Evolutionary conservation across 257 asterid genomes (phyloP).

Genomic region (Petrea volubilis): DNA sequence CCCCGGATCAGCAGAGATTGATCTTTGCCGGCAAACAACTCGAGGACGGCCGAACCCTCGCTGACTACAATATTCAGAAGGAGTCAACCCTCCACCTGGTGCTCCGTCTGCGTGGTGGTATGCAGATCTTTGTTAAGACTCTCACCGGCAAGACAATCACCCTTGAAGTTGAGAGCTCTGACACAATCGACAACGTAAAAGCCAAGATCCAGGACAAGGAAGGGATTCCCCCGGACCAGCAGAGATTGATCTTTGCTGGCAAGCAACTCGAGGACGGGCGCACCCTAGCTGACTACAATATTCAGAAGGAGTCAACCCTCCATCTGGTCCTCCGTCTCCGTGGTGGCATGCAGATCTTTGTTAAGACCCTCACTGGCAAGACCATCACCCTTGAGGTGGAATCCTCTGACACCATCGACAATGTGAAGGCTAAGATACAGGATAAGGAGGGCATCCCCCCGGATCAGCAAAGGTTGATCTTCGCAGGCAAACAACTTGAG

Average conservation of each 20-base stretch:
- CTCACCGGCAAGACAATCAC: conserved; percentile 36
- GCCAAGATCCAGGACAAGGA: conserved; percentile 37
- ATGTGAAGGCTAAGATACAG: conserved; percentile 46
- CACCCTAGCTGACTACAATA: conserved; percentile 32
- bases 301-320: conserved; percentile 40
- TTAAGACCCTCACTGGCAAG: conserved; percentile 44
- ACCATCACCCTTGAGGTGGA: conserved; percentile 52
- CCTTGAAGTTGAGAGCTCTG: conserved; percentile 31
- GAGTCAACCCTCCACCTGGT: conserved; percentile 41
- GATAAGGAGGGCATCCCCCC: conserved; percentile 56
- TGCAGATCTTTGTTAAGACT: conserved; percentile 46
- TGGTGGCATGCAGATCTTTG: conserved; percentile 43
- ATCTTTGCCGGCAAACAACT: conserved; percentile 41
- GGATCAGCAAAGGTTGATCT: conserved; percentile 49
- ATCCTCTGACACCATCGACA: conserved; percentile 49
- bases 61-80: conserved; percentile 37
- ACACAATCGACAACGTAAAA: conserved; percentile 30
- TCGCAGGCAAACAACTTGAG: conserved; percentile 47
- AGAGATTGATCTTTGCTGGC: conserved; percentile 37
- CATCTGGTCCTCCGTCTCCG: conserved; percentile 43
- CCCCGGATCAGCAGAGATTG: conserved; percentile 36
- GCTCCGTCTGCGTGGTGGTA: conserved; percentile 41
- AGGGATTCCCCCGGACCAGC: conserved; percentile 37
- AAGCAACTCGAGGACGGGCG: conserved; percentile 40
- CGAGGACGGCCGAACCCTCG: conserved; percentile 36